Evolutionary conservation across 202 grass and related monocot genomes (phyloP).

Genomic region (Panicum virgatum): DNA sequence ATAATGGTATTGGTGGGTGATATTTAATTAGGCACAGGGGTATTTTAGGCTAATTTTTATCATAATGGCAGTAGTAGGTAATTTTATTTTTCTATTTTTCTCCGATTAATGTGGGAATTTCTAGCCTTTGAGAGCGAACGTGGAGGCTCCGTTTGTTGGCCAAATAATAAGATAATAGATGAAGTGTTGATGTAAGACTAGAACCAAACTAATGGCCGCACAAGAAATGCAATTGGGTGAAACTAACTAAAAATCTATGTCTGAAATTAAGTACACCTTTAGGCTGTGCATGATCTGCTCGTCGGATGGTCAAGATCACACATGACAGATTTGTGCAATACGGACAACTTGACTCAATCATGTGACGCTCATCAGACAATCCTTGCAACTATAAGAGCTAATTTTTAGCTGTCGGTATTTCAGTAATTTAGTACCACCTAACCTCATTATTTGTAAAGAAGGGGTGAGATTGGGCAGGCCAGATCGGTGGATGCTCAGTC

Average conservation of each 20-base stretch:
- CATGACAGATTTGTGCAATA: neutral
- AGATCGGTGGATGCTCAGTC: conserved; percentile 53
- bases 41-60: no score
- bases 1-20: no score
- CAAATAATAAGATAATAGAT: no score
- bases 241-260: conserved; percentile 10
- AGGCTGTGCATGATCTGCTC: neutral
- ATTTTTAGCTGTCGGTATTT: neutral
- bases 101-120: no score
- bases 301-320: neutral
- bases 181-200: conserved; percentile 2
- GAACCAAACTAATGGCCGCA: conserved; percentile 20
- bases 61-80: no score
- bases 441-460: conserved; percentile 64
- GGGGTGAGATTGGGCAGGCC: conserved; percentile 54
- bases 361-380: neutral
- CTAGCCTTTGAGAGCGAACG: no score
- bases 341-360: neutral
- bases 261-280: conserved; percentile 4
- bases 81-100: no score
- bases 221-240: conserved; percentile 15
- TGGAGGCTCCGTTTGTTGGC: no score
- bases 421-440: conserved; percentile 21
- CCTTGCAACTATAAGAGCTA: neutral
- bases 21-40: no score